phyloP scores from a whole-genome alignment of 768 basidiomycete genomes.

The Suillus sp. region DNA sequence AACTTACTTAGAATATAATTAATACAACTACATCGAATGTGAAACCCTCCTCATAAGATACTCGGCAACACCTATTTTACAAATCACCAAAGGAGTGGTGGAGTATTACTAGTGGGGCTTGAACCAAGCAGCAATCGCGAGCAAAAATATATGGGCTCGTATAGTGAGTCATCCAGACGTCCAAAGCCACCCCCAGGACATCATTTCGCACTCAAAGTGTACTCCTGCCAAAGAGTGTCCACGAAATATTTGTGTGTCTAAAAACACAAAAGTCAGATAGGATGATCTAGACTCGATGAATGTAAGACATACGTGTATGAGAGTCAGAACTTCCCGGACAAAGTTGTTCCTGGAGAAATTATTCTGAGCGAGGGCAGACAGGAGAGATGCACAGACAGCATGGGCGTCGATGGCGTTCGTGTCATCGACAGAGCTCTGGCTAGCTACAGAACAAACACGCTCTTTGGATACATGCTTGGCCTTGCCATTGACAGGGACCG shows the following conservation, averaged over 20 bases:
- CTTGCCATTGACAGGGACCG: constrained; percentile 27
- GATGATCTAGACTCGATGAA: neutral
- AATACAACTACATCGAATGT: neutral
- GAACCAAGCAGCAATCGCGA: constrained; percentile 1
- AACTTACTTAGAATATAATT: neutral
- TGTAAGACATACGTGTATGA: constrained; percentile 55
- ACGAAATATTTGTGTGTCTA: constrained; percentile 71
- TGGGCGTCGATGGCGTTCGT: constrained; percentile 22
- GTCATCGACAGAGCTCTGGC: constrained; percentile 5
- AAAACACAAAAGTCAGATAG: neutral
- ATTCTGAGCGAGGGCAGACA: constrained; percentile 29
- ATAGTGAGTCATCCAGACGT: neutral
- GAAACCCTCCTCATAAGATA: constrained; percentile 6
- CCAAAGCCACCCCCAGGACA: neutral
- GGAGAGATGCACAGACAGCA: constrained; percentile 25
- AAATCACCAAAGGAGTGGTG: constrained; percentile 5
- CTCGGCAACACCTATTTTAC: constrained; percentile 1
- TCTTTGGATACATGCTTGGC: constrained; percentile 20
- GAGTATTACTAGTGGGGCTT: constrained; percentile 1
- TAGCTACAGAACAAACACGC: constrained; percentile 2
- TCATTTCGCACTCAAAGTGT: constrained; percentile 30
- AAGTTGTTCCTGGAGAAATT: constrained; percentile 55
- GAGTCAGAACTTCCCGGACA: constrained; percentile 56
- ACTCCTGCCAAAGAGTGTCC: constrained; percentile 60
- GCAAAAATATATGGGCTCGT: constrained; percentile 9